Evolutionary conservation across 441 rosid species (phyloP), one percentile per base, ranked within the genome.

Genomic region (Capsella rubella): DNA sequence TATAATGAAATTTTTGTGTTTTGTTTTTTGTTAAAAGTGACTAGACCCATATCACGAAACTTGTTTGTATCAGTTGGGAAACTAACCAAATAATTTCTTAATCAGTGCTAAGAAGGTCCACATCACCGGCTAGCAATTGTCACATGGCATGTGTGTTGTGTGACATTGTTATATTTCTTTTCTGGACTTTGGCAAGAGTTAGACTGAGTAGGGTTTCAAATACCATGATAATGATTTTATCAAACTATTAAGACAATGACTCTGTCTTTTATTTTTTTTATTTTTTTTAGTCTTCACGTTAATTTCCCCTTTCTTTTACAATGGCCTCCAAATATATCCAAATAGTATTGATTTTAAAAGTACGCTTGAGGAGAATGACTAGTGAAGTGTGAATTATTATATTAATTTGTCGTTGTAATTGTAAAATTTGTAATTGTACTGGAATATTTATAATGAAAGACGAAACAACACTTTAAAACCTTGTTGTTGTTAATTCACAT

Each of bases 141-240:
- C 80, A 77, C 80, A 71, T 71, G 80, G 72, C 52, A 58, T 77
- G 76, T 77, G 76, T 29, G 61, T 51, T 77, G 76, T 77, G 76
- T 29, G 61, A 55, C 39, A 49, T 43, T 49, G 67, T 13, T 64
- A 31, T 49, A 49, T 71, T 57, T 65, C 25, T 21, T 21, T 21
- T 21, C 72, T 64, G 72, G 80, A 76, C 47, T 57, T 55, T 46
- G 52, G 79, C 74, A 54, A 69, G 58, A 61, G 74, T 62, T 69
- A 62, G 65, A 69, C 53, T 21, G 55, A 64, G 67, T 76, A 64
- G 80, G 76, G 64, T 64, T 64, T 51, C 50, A 16, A 71, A 75
- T 52, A 68, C 43, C 49, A 60, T 67, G 78, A 75, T 18, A 60
- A 29, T 43, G 58, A 60, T 42, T 52, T 43, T 31, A 51, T 75